Evolutionary conservation across 176 grass and related monocot species (phyloP), one percentile per base, ranked within the genome.

Genomic region (Paspalum vaginatum): DNA sequence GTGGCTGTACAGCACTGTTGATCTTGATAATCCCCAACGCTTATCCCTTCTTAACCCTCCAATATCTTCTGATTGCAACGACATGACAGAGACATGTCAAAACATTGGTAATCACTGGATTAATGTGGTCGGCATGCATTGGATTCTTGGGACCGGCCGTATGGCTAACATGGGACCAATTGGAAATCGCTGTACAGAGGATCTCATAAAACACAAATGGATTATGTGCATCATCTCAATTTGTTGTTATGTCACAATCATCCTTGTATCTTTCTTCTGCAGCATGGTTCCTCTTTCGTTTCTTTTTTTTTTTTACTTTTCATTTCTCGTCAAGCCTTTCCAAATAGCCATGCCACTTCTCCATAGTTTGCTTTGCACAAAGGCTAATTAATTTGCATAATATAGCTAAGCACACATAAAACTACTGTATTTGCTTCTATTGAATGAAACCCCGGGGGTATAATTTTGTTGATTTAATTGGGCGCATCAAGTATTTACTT

Each of bases 111-210:
- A 87, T 87, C 72, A 39, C 79, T 22, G 18, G 22, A 82, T 87
- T 82, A 87, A 82, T 87, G 72, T 87, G 72, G 79, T 77, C 79
- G 38, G 72, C 64, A 59, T 77, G 72, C 79, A 64, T 70, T 57
- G 39, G 65, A 56, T 87, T 71, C 56, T 71, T 70, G 55, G 85
- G 64, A 55, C 85, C 72, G 57, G 69, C 47, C 48, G 37, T 69
- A 21, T 70, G 85, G 78, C 70, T 52, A 53, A 60, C 79, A 43
- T 70, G 78, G 78, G 85, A 87, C 85, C 85, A 87, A 70, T 52
- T 40, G 37, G 27, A 68, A 75, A 66, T 75, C 85, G 18, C 53
- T 68, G 40, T 70, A 37, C 45, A 54, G 51, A 59, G 66, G 76
- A 64, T 85, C 43, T 46, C 62, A 69, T 76, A 62, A 70, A 87